These are phyloP conservation scores for Suhomyces yuchorum DNA, from an alignment of 1,139 yeast genomes.

Conservation along the genomic window DNA sequence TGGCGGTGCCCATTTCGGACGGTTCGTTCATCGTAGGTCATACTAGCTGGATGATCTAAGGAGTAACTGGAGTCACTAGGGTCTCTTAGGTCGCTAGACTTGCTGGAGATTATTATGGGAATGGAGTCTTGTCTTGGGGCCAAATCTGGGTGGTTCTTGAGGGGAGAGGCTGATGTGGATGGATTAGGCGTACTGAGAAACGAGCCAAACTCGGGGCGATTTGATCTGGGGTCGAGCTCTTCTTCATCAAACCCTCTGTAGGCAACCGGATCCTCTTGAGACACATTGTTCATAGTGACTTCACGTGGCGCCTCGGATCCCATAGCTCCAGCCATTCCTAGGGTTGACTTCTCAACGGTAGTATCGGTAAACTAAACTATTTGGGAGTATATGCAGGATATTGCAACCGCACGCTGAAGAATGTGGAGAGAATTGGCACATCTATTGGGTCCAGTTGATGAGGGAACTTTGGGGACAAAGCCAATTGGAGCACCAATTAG, in stretches of 20 bases:
- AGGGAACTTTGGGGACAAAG: no score
- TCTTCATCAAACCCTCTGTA: not conserved
- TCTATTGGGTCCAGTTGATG: no score
- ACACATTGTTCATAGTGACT: not conserved
- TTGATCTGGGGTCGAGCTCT: not conserved
- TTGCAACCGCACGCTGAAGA: not conserved
- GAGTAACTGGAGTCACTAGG: not conserved
- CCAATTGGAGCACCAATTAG: no score
- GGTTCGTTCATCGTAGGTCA: conserved; percentile 1
- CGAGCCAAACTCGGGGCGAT: not conserved
- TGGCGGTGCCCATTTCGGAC: not conserved
- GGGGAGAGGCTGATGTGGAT: not conserved
- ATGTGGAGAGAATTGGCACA: no score
- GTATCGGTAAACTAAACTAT: not conserved
- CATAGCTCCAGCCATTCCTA: not conserved
- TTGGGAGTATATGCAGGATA: not conserved
- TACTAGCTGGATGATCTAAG: not conserved
- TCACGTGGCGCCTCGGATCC: not conserved
- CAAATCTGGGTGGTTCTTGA: not conserved
- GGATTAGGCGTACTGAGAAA: not conserved
- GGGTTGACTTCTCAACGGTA: conserved; percentile 3
- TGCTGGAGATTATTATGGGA: not conserved
- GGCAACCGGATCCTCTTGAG: not conserved
- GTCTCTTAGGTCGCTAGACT: not conserved
- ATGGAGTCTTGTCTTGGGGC: not conserved